Conservation (phyloP, 139 green algal species). For the Cymbomonas tetramitiformis region DNA sequence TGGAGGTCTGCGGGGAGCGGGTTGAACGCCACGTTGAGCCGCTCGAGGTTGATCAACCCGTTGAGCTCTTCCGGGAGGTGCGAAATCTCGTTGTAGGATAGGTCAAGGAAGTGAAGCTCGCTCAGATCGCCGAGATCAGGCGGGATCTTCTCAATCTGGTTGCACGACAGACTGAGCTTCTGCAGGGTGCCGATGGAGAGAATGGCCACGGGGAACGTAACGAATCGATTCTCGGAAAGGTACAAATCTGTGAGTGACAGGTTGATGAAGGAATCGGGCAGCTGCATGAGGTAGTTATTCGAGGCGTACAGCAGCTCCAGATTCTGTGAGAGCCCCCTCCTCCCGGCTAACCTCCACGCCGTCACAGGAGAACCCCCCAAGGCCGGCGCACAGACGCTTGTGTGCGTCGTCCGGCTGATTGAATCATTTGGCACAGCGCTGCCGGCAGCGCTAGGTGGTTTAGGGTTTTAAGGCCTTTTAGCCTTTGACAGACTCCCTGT, state of each 20-base stretch:
- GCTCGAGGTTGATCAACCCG: conserved; percentile 1
- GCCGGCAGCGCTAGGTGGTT: too few species aligned
- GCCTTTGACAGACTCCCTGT: too few species aligned
- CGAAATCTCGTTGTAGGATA: conserved; percentile 11
- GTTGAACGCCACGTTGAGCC: conserved; percentile 16
- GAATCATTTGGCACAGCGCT: too few species aligned
- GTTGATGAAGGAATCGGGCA: conserved; percentile 6
- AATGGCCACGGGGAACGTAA: background rate
- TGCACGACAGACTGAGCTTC: conserved; percentile 6
- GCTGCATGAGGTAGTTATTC: background rate
- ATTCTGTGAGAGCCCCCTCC: too few species aligned
- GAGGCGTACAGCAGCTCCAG: conserved; percentile 13
- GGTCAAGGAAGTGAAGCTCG: conserved; percentile 15
- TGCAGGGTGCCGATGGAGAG: conserved; percentile 4
- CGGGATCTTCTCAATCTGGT: conserved; percentile 1
- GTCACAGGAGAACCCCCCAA: too few species aligned
- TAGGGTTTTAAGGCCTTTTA: too few species aligned
- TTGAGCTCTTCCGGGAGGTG: conserved; percentile 9
- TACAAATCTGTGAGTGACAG: conserved; percentile 9
- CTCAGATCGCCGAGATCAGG: background rate
- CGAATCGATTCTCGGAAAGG: conserved; percentile 13
- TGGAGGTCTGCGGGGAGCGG: conserved; percentile 1
- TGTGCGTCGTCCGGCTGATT: too few species aligned
- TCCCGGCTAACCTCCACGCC: too few species aligned
- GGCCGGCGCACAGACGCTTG: too few species aligned